A percentile compares a stretch with the other conserved stretches of the same genome.
These are phyloP conservation scores for Geopyxis carbonaria DNA, from an alignment of 495 filamentous ascomycete species.

Conservation along the genomic window DNA sequence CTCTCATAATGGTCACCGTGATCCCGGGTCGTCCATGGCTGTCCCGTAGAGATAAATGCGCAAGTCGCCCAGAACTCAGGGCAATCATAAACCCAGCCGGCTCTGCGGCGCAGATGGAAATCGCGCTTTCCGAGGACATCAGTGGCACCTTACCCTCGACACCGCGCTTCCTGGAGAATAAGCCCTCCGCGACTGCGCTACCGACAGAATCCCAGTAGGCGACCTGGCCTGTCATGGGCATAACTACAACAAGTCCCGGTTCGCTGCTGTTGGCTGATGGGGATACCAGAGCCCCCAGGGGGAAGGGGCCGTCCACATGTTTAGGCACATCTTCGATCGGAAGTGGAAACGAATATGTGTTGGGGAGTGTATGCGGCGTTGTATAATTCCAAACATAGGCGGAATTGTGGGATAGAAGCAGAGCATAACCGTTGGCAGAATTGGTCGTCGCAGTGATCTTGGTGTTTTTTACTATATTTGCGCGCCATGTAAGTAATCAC, in stretches of 20 bases:
- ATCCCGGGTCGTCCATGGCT: constrained; percentile 69
- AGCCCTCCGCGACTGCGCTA: constrained; percentile 22
- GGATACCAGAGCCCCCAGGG: constrained; percentile 62
- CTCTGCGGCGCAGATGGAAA: constrained; percentile 61
- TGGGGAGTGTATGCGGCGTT: constrained; percentile 41
- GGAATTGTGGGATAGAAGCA: constrained; percentile 59
- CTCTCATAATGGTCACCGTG: constrained; percentile 53
- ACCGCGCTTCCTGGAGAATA: constrained; percentile 28
- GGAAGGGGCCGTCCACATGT: constrained; percentile 41
- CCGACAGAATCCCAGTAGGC: constrained; percentile 83
- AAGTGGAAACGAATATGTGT: constrained; percentile 58
- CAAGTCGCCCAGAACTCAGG: constrained; percentile 68
- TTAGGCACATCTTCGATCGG: constrained; percentile 44
- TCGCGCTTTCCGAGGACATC: constrained; percentile 58
- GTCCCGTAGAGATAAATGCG: constrained; percentile 70
- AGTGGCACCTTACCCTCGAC: constrained; percentile 42
- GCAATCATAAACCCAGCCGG: constrained; percentile 69
- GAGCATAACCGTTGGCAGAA: constrained; percentile 49
- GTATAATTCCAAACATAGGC: constrained; percentile 84
- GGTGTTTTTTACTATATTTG: constrained; percentile 7
- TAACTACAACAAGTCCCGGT: constrained; percentile 68
- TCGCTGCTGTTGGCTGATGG: constrained; percentile 53
- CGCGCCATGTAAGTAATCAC: constrained; percentile 14
- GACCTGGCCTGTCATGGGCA: constrained; percentile 65
- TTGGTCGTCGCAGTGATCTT: constrained; percentile 26